Percentiles rank a stretch among this genome's conserved stretches.
phyloP scores from a whole-genome alignment of 2,329 filamentous ascomycete genomes.

The Aspergillus sp. region DNA sequence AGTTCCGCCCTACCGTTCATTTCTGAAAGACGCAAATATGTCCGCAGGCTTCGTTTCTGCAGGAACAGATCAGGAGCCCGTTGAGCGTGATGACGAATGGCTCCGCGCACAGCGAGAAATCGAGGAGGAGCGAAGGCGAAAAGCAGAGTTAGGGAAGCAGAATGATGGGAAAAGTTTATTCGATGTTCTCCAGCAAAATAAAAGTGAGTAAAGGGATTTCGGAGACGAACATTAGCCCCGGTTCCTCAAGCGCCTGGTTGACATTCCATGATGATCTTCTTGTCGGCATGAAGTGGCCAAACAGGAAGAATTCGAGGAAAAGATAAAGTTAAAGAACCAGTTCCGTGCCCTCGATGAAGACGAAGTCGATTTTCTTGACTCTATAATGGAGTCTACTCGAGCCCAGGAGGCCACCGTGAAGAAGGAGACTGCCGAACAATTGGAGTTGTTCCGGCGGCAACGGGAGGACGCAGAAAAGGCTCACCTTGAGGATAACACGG shows the following conservation, averaged over 20 bases:
- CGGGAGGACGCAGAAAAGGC: conserved; percentile 60
- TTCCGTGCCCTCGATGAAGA: conserved; percentile 53
- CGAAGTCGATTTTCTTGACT: conserved; percentile 54
- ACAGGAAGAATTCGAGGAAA: conserved; percentile 54
- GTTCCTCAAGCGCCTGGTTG: conserved; percentile 25
- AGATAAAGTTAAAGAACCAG: conserved; percentile 50
- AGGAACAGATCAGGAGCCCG: conserved; percentile 42
- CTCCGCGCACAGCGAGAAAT: conserved; percentile 44
- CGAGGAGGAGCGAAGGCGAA: conserved; percentile 46
- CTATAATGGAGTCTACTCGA: conserved; percentile 57
- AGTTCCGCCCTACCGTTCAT: neutral
- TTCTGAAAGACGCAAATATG: conserved; percentile 29
- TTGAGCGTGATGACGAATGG: conserved; percentile 46
- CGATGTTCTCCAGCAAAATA: conserved; percentile 50
- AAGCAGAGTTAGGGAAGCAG: conserved; percentile 54
- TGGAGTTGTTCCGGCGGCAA: conserved; percentile 59
- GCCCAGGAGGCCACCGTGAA: conserved; percentile 57
- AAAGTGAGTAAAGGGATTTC: conserved; percentile 40
- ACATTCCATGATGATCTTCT: conserved; percentile 41
- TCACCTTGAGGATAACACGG: conserved; percentile 39
- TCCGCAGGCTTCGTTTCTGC: conserved; percentile 48
- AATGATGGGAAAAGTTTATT: conserved; percentile 50
- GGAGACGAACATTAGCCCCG: neutral
- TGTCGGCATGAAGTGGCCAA: conserved; percentile 41
- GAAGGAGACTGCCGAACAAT: conserved; percentile 58